These are phyloP conservation scores for Taphrina flavorubra DNA, from an alignment of 1,139 yeast species.

Conservation along the genomic window DNA sequence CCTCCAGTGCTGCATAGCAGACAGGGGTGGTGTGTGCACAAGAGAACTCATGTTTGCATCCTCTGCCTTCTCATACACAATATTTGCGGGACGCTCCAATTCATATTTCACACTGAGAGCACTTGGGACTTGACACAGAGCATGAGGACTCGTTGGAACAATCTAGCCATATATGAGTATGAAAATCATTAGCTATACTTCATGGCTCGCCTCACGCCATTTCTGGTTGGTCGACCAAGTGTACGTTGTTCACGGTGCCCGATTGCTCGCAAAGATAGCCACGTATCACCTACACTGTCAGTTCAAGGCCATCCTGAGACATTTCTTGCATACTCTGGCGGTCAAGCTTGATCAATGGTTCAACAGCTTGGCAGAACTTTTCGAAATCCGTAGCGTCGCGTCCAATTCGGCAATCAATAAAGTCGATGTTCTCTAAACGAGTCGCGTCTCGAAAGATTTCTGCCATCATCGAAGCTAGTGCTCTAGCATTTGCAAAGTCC, in stretches of 20 bases:
- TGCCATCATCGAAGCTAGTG: neutral
- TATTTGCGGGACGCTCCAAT: neutral
- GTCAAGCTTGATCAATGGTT: neutral
- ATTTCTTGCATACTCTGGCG: neutral
- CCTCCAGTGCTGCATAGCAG: neutral
- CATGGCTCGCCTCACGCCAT: conserved; percentile 19
- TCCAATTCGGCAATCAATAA: conserved; percentile 5
- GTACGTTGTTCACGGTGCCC: neutral
- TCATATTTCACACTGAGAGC: neutral
- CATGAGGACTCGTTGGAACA: neutral
- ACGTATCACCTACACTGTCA: neutral
- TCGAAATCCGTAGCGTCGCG: neutral
- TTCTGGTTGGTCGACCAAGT: neutral
- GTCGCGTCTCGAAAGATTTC: conserved; percentile 16
- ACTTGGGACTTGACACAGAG: neutral
- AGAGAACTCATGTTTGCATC: neutral
- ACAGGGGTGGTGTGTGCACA: neutral
- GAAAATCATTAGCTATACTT: neutral
- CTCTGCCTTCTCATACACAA: neutral
- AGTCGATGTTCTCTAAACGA: neutral
- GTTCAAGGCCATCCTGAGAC: neutral
- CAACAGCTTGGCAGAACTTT: neutral
- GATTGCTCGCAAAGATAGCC: neutral
- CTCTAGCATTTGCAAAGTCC: neutral
- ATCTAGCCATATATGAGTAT: conserved; percentile 15